phyloP scores from a whole-genome alignment of 139 green algal species.

The Pseudopediastrum boryanum region DNA sequence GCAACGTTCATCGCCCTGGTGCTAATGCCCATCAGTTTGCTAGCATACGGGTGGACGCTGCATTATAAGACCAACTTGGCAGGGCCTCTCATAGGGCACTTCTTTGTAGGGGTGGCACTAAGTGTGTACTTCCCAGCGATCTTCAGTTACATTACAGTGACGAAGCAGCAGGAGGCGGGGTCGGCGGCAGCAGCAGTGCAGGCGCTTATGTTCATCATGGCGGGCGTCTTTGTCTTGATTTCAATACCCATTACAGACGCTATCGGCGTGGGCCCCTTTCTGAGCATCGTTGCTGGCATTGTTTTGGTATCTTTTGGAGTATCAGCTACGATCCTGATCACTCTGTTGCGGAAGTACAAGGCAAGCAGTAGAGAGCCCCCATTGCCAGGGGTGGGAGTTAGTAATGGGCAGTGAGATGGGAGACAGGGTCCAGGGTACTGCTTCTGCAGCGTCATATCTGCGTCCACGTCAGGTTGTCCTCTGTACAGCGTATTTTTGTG shows the following conservation, averaged over 20 bases:
- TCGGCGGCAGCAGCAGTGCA: slow-evolving; percentile 19
- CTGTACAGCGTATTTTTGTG: no score
- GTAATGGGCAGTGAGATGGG: no score
- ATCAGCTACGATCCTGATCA: neutral
- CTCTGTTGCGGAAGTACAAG: neutral
- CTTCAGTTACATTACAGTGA: slow-evolving; percentile 18
- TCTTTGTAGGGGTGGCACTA: slow-evolving; percentile 2
- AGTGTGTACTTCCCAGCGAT: slow-evolving; percentile 1
- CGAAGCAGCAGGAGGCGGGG: slow-evolving; percentile 28
- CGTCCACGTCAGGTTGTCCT: no score
- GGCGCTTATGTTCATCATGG: slow-evolving; percentile 7
- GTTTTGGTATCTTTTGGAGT: neutral
- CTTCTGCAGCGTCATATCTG: no score
- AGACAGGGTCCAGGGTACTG: no score
- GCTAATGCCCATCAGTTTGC: neutral
- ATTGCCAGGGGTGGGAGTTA: no score
- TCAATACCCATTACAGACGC: neutral
- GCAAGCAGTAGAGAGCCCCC: no score
- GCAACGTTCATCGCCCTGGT: neutral
- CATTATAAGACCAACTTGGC: slow-evolving; percentile 1
- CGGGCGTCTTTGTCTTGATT: slow-evolving; percentile 7
- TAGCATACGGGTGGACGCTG: slow-evolving; percentile 21
- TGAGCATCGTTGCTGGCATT: slow-evolving; percentile 14
- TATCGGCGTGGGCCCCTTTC: slow-evolving; percentile 9
- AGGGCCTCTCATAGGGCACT: slow-evolving; percentile 3